phyloP scores from a whole-genome alignment of 176 grass and related monocot genomes.

The Chloris gayana region DNA sequence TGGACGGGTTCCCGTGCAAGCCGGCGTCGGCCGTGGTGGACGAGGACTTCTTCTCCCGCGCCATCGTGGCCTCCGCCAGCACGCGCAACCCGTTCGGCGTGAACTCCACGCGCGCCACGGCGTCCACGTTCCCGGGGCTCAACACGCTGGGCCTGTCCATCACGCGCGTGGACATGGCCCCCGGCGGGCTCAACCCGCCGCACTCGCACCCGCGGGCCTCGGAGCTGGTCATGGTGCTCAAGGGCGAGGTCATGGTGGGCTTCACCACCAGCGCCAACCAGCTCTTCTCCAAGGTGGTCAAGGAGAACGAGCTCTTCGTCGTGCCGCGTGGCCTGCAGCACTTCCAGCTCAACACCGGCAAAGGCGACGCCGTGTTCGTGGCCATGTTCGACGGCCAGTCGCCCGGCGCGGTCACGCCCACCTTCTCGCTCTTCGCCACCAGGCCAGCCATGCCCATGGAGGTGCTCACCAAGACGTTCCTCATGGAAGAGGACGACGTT shows the following conservation, averaged over 20 bases:
- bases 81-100: constrained; percentile 60
- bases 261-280: constrained; percentile 49
- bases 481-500: constrained; percentile 45
- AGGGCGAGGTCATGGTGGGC: constrained; percentile 59
- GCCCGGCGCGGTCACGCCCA: constrained; percentile 46
- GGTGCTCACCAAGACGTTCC: constrained; percentile 68
- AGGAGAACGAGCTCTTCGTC: constrained; percentile 59
- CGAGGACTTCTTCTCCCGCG: constrained; percentile 60
- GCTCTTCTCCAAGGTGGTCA: constrained; percentile 50
- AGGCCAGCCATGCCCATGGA: constrained; percentile 56
- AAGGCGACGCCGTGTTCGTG: constrained; percentile 40
- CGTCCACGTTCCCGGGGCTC: constrained; percentile 45
- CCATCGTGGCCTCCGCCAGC: constrained; percentile 26
- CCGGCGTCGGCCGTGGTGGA: background rate
- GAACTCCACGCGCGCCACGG: constrained; percentile 61
- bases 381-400: constrained; percentile 64
- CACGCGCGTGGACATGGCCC: constrained; percentile 57
- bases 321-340: constrained; percentile 62
- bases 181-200: constrained; percentile 61
- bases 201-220: constrained; percentile 75
- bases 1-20: constrained; percentile 70
- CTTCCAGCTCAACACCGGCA: constrained; percentile 67
- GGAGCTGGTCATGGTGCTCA: constrained; percentile 60
- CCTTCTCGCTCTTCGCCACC: constrained; percentile 57
- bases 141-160: constrained; percentile 82